Evolutionary conservation across 176 grass and related monocot species (phyloP).

Genomic region (Aechmea fasciata): DNA sequence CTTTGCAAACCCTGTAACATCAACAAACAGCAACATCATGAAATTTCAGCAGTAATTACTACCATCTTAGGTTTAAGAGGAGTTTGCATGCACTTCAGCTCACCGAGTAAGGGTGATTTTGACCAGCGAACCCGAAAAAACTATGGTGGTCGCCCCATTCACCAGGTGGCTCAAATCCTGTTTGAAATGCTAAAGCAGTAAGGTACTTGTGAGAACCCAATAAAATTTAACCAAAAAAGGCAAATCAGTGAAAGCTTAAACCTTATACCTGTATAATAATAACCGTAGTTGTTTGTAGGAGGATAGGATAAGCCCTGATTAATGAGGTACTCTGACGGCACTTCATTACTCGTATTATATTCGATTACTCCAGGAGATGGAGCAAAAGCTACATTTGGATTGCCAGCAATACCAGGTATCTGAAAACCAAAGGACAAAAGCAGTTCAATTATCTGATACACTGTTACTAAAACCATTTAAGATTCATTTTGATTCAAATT

Average conservation of each 20-base stretch:
- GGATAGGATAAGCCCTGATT: slow-evolving; percentile 57
- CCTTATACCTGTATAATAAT: slow-evolving; percentile 41
- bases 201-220: background rate
- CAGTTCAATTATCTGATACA: background rate
- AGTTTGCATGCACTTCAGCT: slow-evolving; percentile 1
- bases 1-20: slow-evolving; percentile 35
- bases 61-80: background rate
- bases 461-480: background rate
- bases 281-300: slow-evolving; percentile 35
- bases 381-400: slow-evolving; percentile 22
- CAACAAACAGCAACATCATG: slow-evolving; percentile 4
- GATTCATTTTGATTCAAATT: background rate
- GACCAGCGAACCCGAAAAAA: slow-evolving; percentile 48
- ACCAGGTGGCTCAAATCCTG: slow-evolving; percentile 46
- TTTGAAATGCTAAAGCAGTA: background rate
- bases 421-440: slow-evolving; percentile 26
- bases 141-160: slow-evolving; percentile 41
- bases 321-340: slow-evolving; percentile 32
- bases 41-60: slow-evolving; percentile 4
- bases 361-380: slow-evolving; percentile 26
- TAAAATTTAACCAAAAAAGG: background rate
- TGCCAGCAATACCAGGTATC: slow-evolving; percentile 44
- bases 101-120: slow-evolving; percentile 38
- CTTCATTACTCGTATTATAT: slow-evolving; percentile 36
- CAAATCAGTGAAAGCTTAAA: background rate